phyloP scores from a whole-genome alignment of 805 yeast species.

The Candida broadrunensis region DNA sequence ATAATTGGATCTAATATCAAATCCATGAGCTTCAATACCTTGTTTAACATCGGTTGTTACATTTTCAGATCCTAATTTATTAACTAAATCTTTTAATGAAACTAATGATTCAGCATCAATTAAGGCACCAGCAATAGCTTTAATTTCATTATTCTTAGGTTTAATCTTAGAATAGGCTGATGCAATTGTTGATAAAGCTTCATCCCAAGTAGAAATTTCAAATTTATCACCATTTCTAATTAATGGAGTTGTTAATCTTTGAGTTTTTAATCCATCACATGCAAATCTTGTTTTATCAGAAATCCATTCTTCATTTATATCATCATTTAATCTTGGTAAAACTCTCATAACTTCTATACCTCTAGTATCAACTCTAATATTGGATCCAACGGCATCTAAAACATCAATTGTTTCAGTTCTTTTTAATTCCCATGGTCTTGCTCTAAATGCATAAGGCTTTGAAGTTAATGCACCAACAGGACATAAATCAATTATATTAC shows the following conservation, averaged over 20 bases:
- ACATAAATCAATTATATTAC: conserved; percentile 83
- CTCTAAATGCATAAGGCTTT: conserved; percentile 88
- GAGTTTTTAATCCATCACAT: conserved; percentile 81
- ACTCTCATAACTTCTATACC: conserved; percentile 87
- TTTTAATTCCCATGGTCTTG: conserved; percentile 91
- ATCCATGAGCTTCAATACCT: conserved; percentile 59
- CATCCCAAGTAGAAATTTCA: conserved; percentile 82
- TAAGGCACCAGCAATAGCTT: conserved; percentile 80
- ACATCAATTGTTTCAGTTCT: conserved; percentile 86
- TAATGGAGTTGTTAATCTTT: conserved; percentile 79
- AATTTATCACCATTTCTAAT: conserved; percentile 67
- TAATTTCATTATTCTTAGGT: conserved; percentile 68
- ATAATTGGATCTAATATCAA: conserved; percentile 75
- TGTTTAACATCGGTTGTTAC: conserved; percentile 66
- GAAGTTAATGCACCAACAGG: conserved; percentile 92
- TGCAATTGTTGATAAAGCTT: conserved; percentile 69
- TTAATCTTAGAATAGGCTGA: conserved; percentile 52
- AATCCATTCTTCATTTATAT: conserved; percentile 88
- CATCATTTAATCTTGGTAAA: conserved; percentile 81
- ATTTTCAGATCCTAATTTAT: conserved; percentile 78
- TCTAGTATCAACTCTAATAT: conserved; percentile 79
- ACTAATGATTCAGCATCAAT: conserved; percentile 82
- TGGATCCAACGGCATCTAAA: conserved; percentile 78
- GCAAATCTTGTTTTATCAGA: conserved; percentile 86
- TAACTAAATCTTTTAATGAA: conserved; percentile 74